These are phyloP conservation scores for Mortierella sp. DNA, from an alignment of 371 early-diverging fungal genomes.

Conservation along the genomic window DNA sequence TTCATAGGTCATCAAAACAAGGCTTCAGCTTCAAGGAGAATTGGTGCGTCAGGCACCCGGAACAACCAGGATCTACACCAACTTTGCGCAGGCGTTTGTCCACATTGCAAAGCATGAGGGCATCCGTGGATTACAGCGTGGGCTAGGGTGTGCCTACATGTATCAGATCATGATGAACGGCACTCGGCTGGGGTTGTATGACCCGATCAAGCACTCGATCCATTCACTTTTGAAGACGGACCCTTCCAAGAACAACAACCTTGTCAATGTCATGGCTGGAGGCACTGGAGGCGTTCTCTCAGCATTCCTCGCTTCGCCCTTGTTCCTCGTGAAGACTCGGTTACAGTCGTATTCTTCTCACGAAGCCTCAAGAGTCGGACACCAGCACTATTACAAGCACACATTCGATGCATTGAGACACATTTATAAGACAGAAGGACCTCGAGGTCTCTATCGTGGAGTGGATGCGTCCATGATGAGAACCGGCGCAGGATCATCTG, in stretches of 20 bases:
- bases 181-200: constrained; percentile 90
- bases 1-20: constrained; percentile 90
- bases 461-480: constrained; percentile 91
- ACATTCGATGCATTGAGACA: constrained; percentile 69
- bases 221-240: constrained; percentile 42
- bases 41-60: constrained; percentile 62
- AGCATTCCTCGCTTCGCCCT: constrained; percentile 86
- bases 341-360: constrained; percentile 87
- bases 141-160: constrained; percentile 90
- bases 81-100: constrained; percentile 80
- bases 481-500: constrained; percentile 90
- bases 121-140: constrained; percentile 88
- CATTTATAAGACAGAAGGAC: constrained; percentile 75
- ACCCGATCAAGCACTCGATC: constrained; percentile 70
- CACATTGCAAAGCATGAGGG: constrained; percentile 88
- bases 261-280: constrained; percentile 44
- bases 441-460: constrained; percentile 89
- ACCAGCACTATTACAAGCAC: constrained; percentile 89
- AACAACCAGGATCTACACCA: constrained; percentile 75
- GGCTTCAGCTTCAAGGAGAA: constrained; percentile 96
- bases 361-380: constrained; percentile 80
- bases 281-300: constrained; percentile 80
- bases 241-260: constrained; percentile 31
- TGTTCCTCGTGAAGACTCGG: constrained; percentile 95
- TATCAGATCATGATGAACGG: constrained; percentile 96